phyloP scores from a whole-genome alignment of 2,329 filamentous ascomycete genomes.

The Chaetomium olivaceum region DNA sequence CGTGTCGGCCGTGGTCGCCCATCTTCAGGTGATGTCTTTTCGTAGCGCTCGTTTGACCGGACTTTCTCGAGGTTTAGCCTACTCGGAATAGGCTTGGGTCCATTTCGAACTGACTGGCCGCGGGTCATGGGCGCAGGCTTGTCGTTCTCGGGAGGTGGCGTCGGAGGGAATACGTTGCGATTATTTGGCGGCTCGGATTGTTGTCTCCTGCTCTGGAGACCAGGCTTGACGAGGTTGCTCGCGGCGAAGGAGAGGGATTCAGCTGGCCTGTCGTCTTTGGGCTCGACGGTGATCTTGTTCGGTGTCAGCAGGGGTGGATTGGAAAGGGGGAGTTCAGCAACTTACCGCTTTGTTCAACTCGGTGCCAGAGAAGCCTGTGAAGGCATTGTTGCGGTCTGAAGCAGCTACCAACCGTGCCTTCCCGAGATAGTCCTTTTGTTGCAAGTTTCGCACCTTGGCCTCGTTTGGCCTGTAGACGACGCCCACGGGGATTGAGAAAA shows the following conservation, averaged over 20 bases:
- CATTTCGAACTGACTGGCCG: constrained; percentile 62
- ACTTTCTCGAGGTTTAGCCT: constrained; percentile 64
- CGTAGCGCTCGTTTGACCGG: constrained; percentile 54
- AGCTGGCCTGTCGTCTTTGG: constrained; percentile 76
- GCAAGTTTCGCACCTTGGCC: constrained; percentile 96
- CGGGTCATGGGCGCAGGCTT: constrained; percentile 55
- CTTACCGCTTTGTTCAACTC: constrained; percentile 70
- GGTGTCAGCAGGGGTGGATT: neutral
- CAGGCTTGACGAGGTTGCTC: constrained; percentile 87
- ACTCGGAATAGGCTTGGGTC: constrained; percentile 60
- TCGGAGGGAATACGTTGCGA: constrained; percentile 90
- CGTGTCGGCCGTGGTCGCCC: constrained; percentile 43
- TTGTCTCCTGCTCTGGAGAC: constrained; percentile 75
- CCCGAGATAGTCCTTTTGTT: constrained; percentile 95
- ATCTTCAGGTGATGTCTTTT: constrained; percentile 54
- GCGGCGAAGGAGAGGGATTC: constrained; percentile 91
- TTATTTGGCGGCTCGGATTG: constrained; percentile 80
- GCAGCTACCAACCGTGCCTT: constrained; percentile 93
- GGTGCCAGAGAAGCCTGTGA: constrained; percentile 76
- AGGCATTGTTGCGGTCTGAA: constrained; percentile 76
- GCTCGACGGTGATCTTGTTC: constrained; percentile 50
- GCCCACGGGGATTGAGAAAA: constrained; percentile 96
- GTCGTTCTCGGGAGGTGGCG: constrained; percentile 91
- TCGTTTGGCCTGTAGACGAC: constrained; percentile 95
- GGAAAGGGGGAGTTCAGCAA: constrained; percentile 13